Percentiles rank a stretch among this genome's conserved stretches.
Conservation (phyloP, 2,329 filamentous ascomycete genomes). For the Aureobasidium sp. region DNA sequence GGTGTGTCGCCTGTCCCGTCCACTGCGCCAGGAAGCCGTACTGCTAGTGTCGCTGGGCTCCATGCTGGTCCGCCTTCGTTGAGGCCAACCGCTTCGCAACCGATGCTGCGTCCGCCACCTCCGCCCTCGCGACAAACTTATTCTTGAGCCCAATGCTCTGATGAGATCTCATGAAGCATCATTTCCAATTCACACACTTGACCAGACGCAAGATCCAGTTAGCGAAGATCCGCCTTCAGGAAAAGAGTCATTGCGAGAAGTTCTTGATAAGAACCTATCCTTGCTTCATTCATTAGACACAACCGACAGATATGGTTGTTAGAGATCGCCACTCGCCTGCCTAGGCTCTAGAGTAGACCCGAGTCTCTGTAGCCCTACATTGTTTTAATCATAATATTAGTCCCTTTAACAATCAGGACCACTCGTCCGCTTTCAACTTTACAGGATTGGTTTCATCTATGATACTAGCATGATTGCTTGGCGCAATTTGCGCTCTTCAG, state of each 20-base stretch:
- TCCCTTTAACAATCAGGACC: not conserved
- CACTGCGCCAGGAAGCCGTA: constrained; percentile 10
- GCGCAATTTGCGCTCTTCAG: no score
- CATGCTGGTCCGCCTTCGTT: not conserved
- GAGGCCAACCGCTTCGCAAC: constrained; percentile 1
- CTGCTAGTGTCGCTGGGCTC: not conserved
- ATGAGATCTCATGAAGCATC: not conserved
- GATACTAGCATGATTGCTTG: no score
- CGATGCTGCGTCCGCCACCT: not conserved
- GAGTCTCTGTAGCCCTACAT: not conserved
- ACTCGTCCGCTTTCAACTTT: not conserved
- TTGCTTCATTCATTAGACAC: not conserved
- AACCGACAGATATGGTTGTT: not conserved
- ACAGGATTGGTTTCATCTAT: no score
- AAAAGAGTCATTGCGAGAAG: not conserved
- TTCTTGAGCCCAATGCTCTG: not conserved
- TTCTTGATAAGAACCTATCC: not conserved
- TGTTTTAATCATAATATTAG: not conserved
- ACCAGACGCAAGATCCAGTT: no score
- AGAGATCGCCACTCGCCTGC: not conserved
- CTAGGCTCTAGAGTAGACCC: not conserved
- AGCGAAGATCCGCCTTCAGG: not conserved
- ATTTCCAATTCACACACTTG: not conserved
- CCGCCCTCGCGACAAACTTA: constrained; percentile 1
- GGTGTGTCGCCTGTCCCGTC: not conserved